Base-by-base conservation (phyloP, 1,284 basidiomycete genomes). In the Mycosarcoma mackinlayi region DNA sequence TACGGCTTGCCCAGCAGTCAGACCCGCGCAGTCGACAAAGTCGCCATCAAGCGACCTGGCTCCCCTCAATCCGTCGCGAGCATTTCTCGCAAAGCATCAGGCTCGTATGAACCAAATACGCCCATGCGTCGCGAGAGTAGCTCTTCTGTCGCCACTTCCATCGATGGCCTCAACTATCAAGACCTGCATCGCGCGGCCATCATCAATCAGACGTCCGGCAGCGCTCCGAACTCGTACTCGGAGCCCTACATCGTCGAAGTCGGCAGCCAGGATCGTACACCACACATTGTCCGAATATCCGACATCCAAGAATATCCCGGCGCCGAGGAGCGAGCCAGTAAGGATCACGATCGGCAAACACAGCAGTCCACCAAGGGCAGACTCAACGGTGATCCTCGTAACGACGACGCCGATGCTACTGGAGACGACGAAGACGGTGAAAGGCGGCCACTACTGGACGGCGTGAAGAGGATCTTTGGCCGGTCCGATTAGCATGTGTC, bases 221-320 rank as follows among this genome's bases (percentile, higher is more conserved):
- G 64, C 57, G 37, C 31, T 7, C 52, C 38, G 9, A 64, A 62
- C 50, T 63, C 49, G 25, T 59, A 46, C 35, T 41, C 41, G 27
- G 74, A 69, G 28, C 76, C 76, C 1, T 78, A 63, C 56, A 78
- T 78, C 39, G 75, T 78, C 39, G 76, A 78, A 44, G 71, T 75
- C n/a, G 71, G 67, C 33, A 64, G 71, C 30, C 52, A 72, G 31
- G 66, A 69, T 21, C 52, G 49, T n/a, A 31, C 44, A 7, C 61
- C 61, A 5, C 64, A 50, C 24, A 64, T 77, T 16, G 48, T 77
- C 11, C 42, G 55, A 24, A 61, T 71, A 25, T 63, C 63, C 4
- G 75, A 77, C 40, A 64, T 77, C 42, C 58, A 58, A 18, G 69
- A 72, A 45, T 46, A 46, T 25, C 69, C 69, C 3, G 59, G 58